A percentile compares a stretch with the other conserved stretches of the same genome.
Evolutionary conservation across 2,329 filamentous ascomycete species (phyloP).

Genomic region (Cladosporium cucumerinum): DNA sequence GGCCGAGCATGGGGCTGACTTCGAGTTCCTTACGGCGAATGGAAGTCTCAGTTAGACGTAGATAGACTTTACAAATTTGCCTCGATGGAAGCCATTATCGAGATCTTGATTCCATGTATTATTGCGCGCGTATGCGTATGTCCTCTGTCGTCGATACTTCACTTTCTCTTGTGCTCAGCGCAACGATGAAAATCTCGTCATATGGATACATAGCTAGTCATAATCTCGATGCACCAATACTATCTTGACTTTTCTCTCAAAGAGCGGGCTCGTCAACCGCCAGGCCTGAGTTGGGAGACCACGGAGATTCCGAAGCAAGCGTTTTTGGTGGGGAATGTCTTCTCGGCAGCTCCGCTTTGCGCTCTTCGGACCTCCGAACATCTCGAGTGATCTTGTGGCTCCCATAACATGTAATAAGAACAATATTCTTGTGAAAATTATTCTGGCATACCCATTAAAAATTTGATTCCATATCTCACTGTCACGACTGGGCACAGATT

Average conservation of each 20-base stretch:
- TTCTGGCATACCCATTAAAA: background rate
- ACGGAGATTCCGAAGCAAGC: background rate
- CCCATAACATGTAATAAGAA: background rate
- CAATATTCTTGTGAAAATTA: background rate
- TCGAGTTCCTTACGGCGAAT: constrained; percentile 54
- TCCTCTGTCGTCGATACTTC: background rate
- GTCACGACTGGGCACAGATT: background rate
- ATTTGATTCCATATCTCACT: background rate
- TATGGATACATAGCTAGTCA: background rate
- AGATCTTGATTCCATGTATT: background rate
- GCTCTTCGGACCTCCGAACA: background rate
- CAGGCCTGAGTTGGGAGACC: background rate
- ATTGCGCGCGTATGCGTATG: background rate
- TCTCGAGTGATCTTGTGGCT: background rate
- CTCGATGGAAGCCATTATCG: background rate
- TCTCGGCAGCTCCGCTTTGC: background rate
- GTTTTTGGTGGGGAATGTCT: background rate
- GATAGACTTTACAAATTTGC: too few relatives aligned
- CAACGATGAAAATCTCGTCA: too few relatives aligned
- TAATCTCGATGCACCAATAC: background rate
- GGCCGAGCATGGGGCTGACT: constrained; percentile 58
- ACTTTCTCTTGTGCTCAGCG: background rate
- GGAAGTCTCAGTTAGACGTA: background rate
- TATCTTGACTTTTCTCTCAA: background rate
- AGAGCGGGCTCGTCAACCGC: background rate